Evolutionary conservation across 306 rosid species (phyloP).

Genomic region (Lathyrus oleraceus): DNA sequence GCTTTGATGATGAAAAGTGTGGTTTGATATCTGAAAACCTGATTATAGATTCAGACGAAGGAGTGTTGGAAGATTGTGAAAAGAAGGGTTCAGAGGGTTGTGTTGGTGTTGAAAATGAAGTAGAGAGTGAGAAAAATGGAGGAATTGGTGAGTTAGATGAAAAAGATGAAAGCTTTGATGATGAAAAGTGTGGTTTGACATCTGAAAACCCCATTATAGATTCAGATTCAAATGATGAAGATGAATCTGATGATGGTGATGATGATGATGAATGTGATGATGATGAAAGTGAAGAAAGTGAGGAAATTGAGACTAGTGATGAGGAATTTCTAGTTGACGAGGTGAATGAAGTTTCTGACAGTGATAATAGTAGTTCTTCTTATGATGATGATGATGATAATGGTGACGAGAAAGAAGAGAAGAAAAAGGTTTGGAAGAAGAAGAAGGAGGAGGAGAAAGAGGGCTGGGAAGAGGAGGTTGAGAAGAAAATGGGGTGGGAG

Average conservation of each 20-base stretch:
- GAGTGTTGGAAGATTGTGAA: background rate
- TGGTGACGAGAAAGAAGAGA: background rate
- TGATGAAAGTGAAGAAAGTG: background rate
- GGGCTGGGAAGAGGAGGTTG: too few species aligned
- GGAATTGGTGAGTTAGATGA: background rate
- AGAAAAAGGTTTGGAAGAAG: background rate
- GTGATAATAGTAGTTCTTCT: background rate
- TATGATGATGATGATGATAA: background rate
- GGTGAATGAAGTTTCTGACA: background rate
- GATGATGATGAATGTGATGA: too few species aligned
- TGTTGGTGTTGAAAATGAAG: background rate
- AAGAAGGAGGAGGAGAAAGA: background rate
- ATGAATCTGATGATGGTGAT: background rate
- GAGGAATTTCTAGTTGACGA: background rate
- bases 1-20: too few species aligned
- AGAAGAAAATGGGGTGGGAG: background rate
- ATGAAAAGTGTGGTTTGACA: background rate
- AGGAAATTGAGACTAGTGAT: background rate
- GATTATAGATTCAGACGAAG: background rate
- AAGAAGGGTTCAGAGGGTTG: background rate
- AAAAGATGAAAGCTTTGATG: background rate
- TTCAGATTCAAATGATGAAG: background rate
- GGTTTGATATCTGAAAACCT: too few species aligned
- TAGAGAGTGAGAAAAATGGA: background rate
- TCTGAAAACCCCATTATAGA: background rate